Base-by-base conservation (phyloP, 1,284 basidiomycete species). In the Taiwanofungus camphoratus region DNA sequence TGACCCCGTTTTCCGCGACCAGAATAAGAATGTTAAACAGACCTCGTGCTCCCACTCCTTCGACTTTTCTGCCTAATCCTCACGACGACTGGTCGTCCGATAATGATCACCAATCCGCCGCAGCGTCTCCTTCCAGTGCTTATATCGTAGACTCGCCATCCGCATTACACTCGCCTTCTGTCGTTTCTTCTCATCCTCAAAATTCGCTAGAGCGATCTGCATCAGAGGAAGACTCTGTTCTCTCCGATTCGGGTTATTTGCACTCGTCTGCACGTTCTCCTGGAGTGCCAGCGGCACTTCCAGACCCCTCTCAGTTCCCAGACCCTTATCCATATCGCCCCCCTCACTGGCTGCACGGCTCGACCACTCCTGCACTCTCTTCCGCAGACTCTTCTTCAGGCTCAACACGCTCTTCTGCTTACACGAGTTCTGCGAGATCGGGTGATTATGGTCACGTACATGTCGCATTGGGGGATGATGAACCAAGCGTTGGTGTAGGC, bases 361-460 rank as follows among this genome's bases (percentile, higher is more conserved):
- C 54, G 13, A 52, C 57, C 11, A 61, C 63, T 66, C 27, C 69
- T 70, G 31, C 77, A 16, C 75, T 85, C 39, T 86, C 83, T 3
- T 82, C 79, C 3, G 73, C 75, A 31, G 74, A 74, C 39, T 84
- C 84, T 1, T 79, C 82, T 8, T 77, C 80, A 30, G 70, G 74
- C 2, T 87, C 84, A 3, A 78, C 83, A 5, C 76, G 85, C 45
- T 87, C 86, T 3, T 87, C 84, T 7, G 82, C 84, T 8, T 86
- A 86, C 57, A 81, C 82, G 19, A 81, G 71, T 57, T 78, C 76
- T 21, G 82, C 77, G 42, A 80, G 79, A 18, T 76, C 77, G 37
- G 70, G 70, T 32, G 84, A 87, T 61, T 78, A 74, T 44, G 70
- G 71, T 20, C 74, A 79, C 57, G 73, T 86, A 35, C 80, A 77